Percentiles rank a stretch among this genome's conserved stretches.
phyloP scores from a whole-genome alignment of 306 rosid species.

The Oxytropis ochrocephala region DNA sequence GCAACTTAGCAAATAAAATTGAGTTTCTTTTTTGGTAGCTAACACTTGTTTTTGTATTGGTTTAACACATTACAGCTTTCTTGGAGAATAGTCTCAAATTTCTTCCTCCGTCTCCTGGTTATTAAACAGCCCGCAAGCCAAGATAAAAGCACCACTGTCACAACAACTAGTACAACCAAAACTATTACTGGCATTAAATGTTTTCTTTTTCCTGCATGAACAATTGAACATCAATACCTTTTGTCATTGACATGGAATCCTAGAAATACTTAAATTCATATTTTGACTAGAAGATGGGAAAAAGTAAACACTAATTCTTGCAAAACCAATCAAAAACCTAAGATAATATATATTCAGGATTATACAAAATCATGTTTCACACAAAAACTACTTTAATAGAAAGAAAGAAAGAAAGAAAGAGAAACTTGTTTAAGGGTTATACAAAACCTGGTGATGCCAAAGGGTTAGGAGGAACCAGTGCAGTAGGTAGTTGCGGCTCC shows the following conservation, averaged over 20 bases:
- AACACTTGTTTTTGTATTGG: not conserved
- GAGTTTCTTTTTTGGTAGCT: not conserved
- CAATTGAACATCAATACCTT: not conserved
- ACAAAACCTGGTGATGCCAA: not conserved
- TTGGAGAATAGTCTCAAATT: not conserved
- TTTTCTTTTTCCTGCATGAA: conserved; percentile 16
- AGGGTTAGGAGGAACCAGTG: not conserved
- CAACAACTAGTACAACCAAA: too few relatives aligned
- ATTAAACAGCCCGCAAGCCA: not conserved
- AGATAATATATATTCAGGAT: too few relatives aligned
- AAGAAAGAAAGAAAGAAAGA: too few relatives aligned
- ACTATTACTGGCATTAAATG: too few relatives aligned
- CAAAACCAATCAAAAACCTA: too few relatives aligned
- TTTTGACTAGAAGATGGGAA: not conserved
- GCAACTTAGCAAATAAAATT: not conserved
- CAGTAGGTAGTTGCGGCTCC: not conserved
- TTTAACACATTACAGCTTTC: conserved; percentile 11
- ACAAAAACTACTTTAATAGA: not conserved
- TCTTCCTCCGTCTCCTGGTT: not conserved
- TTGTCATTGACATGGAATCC: not conserved
- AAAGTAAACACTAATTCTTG: too few relatives aligned
- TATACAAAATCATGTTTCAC: not conserved
- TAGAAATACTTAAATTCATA: not conserved
- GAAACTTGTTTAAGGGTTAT: not conserved
- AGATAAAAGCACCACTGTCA: too few relatives aligned